Conservation (phyloP, 768 basidiomycete genomes). For the Suillus luteus region DNA sequence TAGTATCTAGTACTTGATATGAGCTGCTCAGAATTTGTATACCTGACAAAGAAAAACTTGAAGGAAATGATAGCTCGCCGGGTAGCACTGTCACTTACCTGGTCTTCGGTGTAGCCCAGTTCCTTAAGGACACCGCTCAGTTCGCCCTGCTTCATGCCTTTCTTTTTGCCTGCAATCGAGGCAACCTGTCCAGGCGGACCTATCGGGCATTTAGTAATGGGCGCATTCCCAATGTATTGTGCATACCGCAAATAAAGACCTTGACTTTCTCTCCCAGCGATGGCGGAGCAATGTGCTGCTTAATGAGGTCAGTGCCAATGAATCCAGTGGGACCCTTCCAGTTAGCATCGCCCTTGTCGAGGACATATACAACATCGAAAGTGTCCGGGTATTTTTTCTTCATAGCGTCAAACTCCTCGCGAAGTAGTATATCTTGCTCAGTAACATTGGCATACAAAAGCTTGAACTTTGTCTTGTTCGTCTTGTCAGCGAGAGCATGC, state of each 20-base stretch:
- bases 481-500: conserved; percentile 68
- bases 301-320: conserved; percentile 71
- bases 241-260: conserved; percentile 84
- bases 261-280: conserved; percentile 77
- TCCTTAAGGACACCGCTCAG: conserved; percentile 84
- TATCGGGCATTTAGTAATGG: conserved; percentile 11
- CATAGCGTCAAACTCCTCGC: conserved; percentile 71
- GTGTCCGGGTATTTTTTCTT: conserved; percentile 67
- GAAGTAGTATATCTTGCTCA: conserved; percentile 87
- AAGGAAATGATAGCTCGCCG: conserved; percentile 3
- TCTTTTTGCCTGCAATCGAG: conserved; percentile 88
- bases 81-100: conserved; percentile 50
- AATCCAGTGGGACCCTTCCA: conserved; percentile 76
- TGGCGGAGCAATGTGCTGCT: conserved; percentile 68
- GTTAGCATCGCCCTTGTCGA: conserved; percentile 69
- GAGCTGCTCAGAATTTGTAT: conserved; percentile 40
- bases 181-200: conserved; percentile 89
- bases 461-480: conserved; percentile 93
- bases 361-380: conserved; percentile 81
- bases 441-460: conserved; percentile 90
- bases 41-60: conserved; percentile 30
- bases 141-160: conserved; percentile 83
- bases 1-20: neutral
- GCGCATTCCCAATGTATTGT: neutral
- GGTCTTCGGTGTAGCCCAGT: conserved; percentile 80